Evolutionary conservation across 2,329 filamentous ascomycete genomes (phyloP).

Genomic region (Teratosphaeria epicoccoides): DNA sequence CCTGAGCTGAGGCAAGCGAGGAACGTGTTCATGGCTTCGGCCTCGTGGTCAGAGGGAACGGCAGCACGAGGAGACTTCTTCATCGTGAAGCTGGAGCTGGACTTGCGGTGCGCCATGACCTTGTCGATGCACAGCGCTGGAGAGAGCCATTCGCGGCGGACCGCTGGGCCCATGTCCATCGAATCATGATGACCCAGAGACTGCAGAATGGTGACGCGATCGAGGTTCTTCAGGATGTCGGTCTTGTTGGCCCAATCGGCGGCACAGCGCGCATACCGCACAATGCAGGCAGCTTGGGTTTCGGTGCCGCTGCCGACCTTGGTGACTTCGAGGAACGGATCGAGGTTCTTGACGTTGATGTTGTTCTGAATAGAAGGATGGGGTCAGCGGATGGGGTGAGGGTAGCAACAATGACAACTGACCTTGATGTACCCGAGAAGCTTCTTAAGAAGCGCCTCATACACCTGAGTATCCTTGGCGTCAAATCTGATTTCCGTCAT

Average conservation of each 20-base stretch:
- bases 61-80: background rate
- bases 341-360: too few species aligned
- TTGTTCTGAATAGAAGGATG: background rate
- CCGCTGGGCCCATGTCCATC: background rate
- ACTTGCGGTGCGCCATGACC: background rate
- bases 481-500: background rate
- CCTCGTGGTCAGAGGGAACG: background rate
- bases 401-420: background rate
- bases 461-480: background rate
- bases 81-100: background rate
- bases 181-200: background rate
- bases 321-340: background rate
- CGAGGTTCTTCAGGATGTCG: background rate
- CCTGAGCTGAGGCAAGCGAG: background rate
- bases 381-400: background rate
- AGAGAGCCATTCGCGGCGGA: too few species aligned
- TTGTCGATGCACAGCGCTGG: too few species aligned
- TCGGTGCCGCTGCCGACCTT: background rate
- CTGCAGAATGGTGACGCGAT: background rate
- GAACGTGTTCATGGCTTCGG: background rate
- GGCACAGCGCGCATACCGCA: background rate
- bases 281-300: background rate
- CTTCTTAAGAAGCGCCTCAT: background rate
- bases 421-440: background rate
- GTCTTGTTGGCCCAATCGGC: background rate